Conservation (phyloP, 306 rosid species). For the Neltuma alba region DNA sequence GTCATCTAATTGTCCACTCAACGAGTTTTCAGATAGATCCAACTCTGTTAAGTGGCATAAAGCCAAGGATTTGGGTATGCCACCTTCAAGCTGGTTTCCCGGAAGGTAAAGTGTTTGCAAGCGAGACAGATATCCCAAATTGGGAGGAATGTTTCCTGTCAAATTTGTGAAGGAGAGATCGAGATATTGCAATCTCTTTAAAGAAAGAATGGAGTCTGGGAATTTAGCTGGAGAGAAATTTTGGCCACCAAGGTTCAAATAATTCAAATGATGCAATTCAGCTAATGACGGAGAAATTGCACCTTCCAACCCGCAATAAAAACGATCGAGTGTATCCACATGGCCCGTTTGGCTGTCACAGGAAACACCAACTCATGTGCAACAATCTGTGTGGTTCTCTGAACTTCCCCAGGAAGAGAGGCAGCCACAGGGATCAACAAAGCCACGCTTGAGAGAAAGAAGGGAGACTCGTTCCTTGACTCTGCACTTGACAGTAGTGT, state of each 20-base stretch:
- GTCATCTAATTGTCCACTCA: background rate
- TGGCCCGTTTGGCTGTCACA: conserved; percentile 12
- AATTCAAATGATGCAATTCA: conserved; percentile 12
- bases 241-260: background rate
- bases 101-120: background rate
- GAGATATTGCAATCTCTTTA: background rate
- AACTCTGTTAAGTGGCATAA: background rate
- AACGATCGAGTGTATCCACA: conserved; percentile 5
- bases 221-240: background rate
- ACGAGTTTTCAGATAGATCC: fast-evolving
- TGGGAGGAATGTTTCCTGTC: background rate
- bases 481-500: background rate
- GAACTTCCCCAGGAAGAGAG: background rate
- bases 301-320: background rate
- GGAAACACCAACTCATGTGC: background rate
- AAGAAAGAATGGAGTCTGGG: background rate
- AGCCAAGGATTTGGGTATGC: background rate
- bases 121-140: background rate
- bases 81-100: background rate
- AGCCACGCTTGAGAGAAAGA: background rate
- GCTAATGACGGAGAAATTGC: background rate
- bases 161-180: background rate
- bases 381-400: background rate
- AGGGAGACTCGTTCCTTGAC: background rate
- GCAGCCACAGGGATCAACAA: fast-evolving